Evolutionary conservation across 345 rosid genomes (phyloP).

Genomic region (Ailanthus altissimus): DNA sequence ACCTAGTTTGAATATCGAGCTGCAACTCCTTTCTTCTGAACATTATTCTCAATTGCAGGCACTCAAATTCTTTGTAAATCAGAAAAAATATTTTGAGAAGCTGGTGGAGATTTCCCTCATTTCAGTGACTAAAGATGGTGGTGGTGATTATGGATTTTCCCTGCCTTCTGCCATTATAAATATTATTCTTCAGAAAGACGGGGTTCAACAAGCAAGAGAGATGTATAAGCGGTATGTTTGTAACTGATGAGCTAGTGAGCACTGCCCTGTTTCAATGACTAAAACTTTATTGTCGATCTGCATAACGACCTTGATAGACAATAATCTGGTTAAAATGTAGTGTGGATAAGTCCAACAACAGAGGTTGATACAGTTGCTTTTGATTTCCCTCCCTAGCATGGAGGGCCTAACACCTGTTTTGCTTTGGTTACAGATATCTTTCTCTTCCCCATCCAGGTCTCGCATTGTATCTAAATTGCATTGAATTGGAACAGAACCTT

Average conservation of each 20-base stretch:
- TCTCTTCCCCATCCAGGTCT: conserved; percentile 78
- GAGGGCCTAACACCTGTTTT: conserved; percentile 10
- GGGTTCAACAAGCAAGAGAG: conserved; percentile 59
- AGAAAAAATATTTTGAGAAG: conserved; percentile 59
- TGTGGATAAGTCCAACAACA: background rate
- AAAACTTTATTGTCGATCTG: background rate
- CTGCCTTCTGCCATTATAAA: conserved; percentile 60
- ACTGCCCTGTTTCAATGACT: background rate
- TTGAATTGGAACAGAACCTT: conserved; percentile 73
- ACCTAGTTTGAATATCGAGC: background rate
- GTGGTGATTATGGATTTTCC: conserved; percentile 61
- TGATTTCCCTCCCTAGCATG: background rate
- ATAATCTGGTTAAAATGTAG: background rate
- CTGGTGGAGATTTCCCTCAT: conserved; percentile 66
- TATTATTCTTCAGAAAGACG: conserved; percentile 66
- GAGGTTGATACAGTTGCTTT: background rate
- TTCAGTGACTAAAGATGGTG: conserved; percentile 56
- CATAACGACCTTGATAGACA: background rate
- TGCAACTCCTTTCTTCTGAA: background rate
- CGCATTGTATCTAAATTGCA: conserved; percentile 60
- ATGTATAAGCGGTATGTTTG: conserved; percentile 61
- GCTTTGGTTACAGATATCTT: conserved; percentile 61
- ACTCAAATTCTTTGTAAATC: conserved; percentile 54
- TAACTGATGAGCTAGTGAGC: conserved; percentile 1
- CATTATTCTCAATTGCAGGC: conserved; percentile 49